phyloP scores from a whole-genome alignment of 768 basidiomycete species.

The Termitomyces sp. region DNA sequence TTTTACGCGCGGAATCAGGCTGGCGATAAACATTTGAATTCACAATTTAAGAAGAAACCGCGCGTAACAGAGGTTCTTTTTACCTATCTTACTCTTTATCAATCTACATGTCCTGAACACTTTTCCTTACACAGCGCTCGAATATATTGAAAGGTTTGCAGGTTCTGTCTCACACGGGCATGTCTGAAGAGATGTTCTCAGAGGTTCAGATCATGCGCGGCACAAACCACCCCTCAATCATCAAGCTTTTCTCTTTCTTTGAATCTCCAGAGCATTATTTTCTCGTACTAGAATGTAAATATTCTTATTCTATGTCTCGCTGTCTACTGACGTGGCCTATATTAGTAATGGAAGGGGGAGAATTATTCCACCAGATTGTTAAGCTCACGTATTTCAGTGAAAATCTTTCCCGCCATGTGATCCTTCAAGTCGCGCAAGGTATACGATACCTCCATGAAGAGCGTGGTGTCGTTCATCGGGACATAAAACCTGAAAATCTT shows the following conservation, averaged over 20 bases:
- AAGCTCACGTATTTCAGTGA: constrained; percentile 99
- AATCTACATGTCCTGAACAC: constrained; percentile 24
- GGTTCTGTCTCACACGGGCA: not conserved
- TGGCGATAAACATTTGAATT: constrained; percentile 89
- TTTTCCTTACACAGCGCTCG: constrained; percentile 61
- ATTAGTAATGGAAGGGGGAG: constrained; percentile 94
- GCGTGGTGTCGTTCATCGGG: constrained; percentile 95
- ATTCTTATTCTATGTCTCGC: not conserved
- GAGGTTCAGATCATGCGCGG: constrained; percentile 99
- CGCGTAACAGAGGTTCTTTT: constrained; percentile 89
- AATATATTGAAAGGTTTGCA: constrained; percentile 89
- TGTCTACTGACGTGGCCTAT: not conserved
- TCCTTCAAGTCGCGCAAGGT: constrained; percentile 90
- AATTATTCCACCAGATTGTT: constrained; percentile 98
- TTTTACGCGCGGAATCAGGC: constrained; percentile 51
- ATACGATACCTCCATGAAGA: constrained; percentile 97
- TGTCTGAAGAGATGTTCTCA: constrained; percentile 22
- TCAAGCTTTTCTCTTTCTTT: constrained; percentile 87
- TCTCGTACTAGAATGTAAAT: constrained; percentile 84
- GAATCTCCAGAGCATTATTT: constrained; percentile 95
- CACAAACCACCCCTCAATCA: constrained; percentile 85
- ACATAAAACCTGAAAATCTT: constrained; percentile 98
- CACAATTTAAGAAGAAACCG: constrained; percentile 94
- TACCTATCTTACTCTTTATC: constrained; percentile 13
- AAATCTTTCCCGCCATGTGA: constrained; percentile 94